These are phyloP conservation scores for Blastocystis sp. DNA, from an alignment of 352 stramenopile species.

Conservation along the genomic window DNA sequence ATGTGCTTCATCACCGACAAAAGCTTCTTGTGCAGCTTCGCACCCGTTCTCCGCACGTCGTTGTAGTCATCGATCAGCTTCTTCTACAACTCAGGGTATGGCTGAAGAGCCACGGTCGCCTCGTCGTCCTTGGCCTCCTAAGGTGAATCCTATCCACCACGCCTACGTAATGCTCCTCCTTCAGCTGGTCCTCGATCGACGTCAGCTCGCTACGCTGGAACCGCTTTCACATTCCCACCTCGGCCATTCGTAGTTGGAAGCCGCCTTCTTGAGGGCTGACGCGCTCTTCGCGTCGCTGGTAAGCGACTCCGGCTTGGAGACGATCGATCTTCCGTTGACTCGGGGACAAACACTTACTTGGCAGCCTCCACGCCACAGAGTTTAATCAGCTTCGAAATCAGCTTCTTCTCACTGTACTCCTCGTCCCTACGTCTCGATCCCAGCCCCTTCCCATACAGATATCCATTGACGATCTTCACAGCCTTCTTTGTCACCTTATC, in stretches of 20 bases:
- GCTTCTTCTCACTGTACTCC: conserved; percentile 24
- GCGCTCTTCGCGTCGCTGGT: background rate
- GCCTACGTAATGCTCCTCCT: conserved; percentile 6
- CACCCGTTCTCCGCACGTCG: background rate
- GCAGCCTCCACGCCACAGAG: conserved; percentile 27
- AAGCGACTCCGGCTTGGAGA: background rate
- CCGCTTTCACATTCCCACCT: background rate
- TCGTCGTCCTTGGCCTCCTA: conserved; percentile 31
- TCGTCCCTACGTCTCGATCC: no score
- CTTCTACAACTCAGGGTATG: background rate
- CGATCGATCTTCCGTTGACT: background rate
- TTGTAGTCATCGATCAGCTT: conserved; percentile 24
- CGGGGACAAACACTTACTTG: background rate
- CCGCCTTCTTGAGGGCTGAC: background rate
- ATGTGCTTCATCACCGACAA: conserved; percentile 8
- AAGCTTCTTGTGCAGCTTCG: background rate
- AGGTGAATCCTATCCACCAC: background rate
- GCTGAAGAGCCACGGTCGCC: background rate
- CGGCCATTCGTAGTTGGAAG: background rate
- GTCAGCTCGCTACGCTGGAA: background rate
- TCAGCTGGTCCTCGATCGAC: conserved; percentile 44
- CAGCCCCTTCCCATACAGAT: background rate
- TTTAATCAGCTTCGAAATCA: conserved; percentile 47
- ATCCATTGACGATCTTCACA: background rate
- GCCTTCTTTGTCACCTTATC: conserved; percentile 7